Evolutionary conservation across 208 protist genomes (phyloP), one percentile per base, ranked within the genome.

Genomic region (Wallacemonas sp.): DNA sequence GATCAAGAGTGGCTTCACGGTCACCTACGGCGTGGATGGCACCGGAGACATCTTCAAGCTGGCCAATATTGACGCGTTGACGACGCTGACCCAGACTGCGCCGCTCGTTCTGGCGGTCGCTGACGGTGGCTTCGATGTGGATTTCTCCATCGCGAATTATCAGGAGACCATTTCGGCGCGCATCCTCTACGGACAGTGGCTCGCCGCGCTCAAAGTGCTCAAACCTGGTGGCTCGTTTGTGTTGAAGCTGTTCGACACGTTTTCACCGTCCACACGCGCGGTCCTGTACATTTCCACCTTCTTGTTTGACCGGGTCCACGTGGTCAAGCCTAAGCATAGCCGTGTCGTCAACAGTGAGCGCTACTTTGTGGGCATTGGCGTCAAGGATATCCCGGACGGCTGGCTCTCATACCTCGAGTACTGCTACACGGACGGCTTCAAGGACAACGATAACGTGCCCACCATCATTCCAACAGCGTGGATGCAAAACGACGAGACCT

Each of bases 221-320:
- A 64, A 68, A 3, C 41, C 27, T 3, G 83, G 87, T 12, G 90
- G 90, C 39, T 92, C 72, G 22, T 89, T 95, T 63, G 78, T 97
- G 26, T 70, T 95, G 66, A 97, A 97, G 73, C 79, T 94, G 4
- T 97, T 96, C 63, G 92, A 97, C 71, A 93, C 86, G 22, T 94
- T 97, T 63, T 84, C 88, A 3, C 83, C 89, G 3, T 63, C 92
- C n/a, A 80, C 83, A n/a, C 64, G 85, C 3, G 63, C 81, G 5
- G 48, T 96, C 22, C 63, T 97, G 34, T 97, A 82, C 65, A 65
- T 95, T 0, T 85, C 90, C 36, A 93, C 86, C 5, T 87, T 86
- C 63, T 46, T 95, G 22, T 97, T 93, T 63, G 69, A 91, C 10
- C 68, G 73, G 10, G 89, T 97, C 12, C 83, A 89, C 66, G 64